Evolutionary conservation across 2,329 filamentous ascomycete species (phyloP), one percentile per base, ranked within the genome.

Genomic region (Dichotomopilus funicola): DNA sequence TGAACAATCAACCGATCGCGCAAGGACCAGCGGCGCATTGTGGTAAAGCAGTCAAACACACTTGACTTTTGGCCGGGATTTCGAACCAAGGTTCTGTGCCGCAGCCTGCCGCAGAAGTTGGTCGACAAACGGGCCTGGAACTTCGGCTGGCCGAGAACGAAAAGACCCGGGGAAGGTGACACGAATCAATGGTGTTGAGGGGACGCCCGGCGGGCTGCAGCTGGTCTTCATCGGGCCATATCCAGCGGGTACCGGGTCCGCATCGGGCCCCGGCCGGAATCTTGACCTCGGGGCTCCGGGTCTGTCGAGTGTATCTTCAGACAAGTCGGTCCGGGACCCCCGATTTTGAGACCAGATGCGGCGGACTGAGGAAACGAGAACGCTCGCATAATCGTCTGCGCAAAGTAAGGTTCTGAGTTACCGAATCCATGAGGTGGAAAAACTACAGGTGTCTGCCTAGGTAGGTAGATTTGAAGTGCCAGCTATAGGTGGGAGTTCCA

Each of bases 101-200:
- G 57, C 57, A 59, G 40, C 52, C 47, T 59, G 57, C 53, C 54
- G 57, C 59, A 58, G 57, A 27, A 58, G 50, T 55, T 58, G 59
- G 59, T 51, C 49, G 19, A 37, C 34, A 38, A 55, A 19, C 19
- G 27, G 55, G 57, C 59, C 55, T 61, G 55, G 48, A 61, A 61
- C 59, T 52, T 59, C 54, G 56, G 38, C 38, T 59, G 51, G 33
- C 36, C 19, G 49, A n/a, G 42, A 8, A 13, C 19, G 11, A 44
- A 44, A 34, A 46, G 37, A 13, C 31, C 5, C 13, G 6, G 36
- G 4, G 42, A 44, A 50, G 27, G n/a, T 11, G 35, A 6, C 27
- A 40, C 38, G 11, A 46, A 41, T 37, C 41, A 45, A 33, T 37
- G 53, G 53, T 37, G 31, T 35, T 35, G 6, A 4, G 41, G 41